These are phyloP conservation scores for Kodamaea neixiangensis DNA, from an alignment of 805 yeast species.

Conservation along the genomic window DNA sequence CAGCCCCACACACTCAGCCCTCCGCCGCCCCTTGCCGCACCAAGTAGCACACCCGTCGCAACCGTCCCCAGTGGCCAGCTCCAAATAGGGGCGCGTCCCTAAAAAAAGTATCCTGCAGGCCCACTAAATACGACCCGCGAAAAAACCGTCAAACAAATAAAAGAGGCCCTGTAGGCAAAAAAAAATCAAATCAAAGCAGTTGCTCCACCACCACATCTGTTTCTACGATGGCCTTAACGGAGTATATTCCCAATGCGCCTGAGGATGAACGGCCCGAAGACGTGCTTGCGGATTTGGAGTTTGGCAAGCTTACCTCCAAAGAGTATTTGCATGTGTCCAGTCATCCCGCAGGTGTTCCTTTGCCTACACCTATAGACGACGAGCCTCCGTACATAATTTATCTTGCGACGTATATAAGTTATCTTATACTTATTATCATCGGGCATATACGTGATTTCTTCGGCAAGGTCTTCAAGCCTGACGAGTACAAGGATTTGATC, in stretches of 20 bases:
- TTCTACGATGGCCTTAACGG: conserved; percentile 7
- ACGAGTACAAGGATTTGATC: conserved; percentile 62
- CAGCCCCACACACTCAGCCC: not conserved
- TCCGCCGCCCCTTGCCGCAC: not conserved
- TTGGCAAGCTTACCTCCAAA: conserved; percentile 66
- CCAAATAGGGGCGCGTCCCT: conserved; percentile 1
- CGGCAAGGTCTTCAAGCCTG: conserved; percentile 72
- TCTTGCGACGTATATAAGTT: conserved; percentile 81
- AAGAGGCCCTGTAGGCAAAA: not conserved
- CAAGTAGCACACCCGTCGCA: not conserved
- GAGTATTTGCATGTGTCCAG: conserved; percentile 64
- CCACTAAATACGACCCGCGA: not conserved
- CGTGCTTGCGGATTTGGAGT: conserved; percentile 58
- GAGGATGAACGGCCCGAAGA: conserved; percentile 33
- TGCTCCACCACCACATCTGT: not conserved
- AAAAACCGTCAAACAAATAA: not conserved
- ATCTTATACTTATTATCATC: conserved; percentile 76
- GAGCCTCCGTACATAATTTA: conserved; percentile 85
- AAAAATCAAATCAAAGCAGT: conserved; percentile 6
- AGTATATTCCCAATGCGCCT: conserved; percentile 41
- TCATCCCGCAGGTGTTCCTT: conserved; percentile 57
- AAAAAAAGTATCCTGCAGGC: not conserved
- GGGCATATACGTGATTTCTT: conserved; percentile 92
- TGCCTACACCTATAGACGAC: conserved; percentile 67
- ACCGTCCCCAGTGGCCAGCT: not conserved